Percentiles rank a stretch among this genome's conserved stretches.
These are phyloP conservation scores for Plectosphaerella plurivora DNA, from an alignment of 2,329 filamentous ascomycete species.

Conservation along the genomic window DNA sequence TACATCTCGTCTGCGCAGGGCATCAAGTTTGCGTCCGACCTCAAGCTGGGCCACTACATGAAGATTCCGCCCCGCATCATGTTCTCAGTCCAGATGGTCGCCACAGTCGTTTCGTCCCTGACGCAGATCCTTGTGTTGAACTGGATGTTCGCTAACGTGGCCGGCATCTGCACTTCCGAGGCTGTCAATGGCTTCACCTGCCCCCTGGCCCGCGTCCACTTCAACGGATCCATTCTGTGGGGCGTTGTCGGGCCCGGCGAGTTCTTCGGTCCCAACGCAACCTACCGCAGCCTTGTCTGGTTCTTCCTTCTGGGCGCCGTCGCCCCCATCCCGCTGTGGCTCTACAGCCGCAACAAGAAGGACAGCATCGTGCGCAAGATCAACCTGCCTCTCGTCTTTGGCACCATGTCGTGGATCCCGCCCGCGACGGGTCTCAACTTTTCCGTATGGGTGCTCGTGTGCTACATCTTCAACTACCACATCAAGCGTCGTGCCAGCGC, in stretches of 20 bases:
- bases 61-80: slow-evolving; percentile 63
- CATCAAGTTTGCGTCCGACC: slow-evolving; percentile 81
- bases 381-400: slow-evolving; percentile 79
- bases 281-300: slow-evolving; percentile 75
- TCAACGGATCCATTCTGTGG: slow-evolving; percentile 88
- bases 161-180: slow-evolving; percentile 69
- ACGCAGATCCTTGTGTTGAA: slow-evolving; percentile 83
- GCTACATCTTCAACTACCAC: slow-evolving; percentile 77
- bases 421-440: slow-evolving; percentile 86
- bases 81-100: slow-evolving; percentile 67
- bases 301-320: slow-evolving; percentile 75
- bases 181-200: slow-evolving; percentile 88
- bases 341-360: slow-evolving; percentile 57
- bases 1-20: slow-evolving; percentile 88
- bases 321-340: slow-evolving; percentile 70
- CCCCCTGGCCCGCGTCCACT: slow-evolving; percentile 81
- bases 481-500: slow-evolving; percentile 63
- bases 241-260: slow-evolving; percentile 78
- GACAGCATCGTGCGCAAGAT: slow-evolving; percentile 67
- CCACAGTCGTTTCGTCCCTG: slow-evolving; percentile 70
- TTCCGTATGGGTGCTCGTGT: slow-evolving; percentile 80
- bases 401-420: slow-evolving; percentile 80
- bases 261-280: slow-evolving; percentile 73
- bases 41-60: slow-evolving; percentile 78
- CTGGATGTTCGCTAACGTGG: slow-evolving; percentile 82